Percentiles rank a stretch among this genome's conserved stretches.
Conservation (phyloP, 805 yeast species). For the Helenozyma rhizophorensis region DNA sequence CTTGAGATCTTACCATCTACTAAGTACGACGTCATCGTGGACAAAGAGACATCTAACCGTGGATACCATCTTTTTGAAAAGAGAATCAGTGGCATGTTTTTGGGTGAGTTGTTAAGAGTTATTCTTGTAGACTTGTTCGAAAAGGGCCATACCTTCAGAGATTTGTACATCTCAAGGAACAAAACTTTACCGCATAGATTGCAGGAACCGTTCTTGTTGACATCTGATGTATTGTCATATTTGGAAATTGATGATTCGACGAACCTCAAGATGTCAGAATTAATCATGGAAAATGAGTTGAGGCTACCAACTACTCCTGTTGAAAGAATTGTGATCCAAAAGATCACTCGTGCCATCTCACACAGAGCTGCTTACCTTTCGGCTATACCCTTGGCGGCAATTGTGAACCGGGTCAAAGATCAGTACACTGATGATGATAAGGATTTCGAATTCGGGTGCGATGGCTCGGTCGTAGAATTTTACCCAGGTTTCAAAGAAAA, state of each 20-base stretch:
- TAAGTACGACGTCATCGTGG: slow-evolving; percentile 69
- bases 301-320: slow-evolving; percentile 64
- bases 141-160: slow-evolving; percentile 54
- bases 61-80: slow-evolving; percentile 92
- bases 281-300: slow-evolving; percentile 59
- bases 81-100: slow-evolving; percentile 85
- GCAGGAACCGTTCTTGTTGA: slow-evolving; percentile 71
- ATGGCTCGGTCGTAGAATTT: slow-evolving; percentile 90
- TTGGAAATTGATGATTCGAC: slow-evolving; percentile 83
- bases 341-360: slow-evolving; percentile 72
- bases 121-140: slow-evolving; percentile 64
- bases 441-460: slow-evolving; percentile 90
- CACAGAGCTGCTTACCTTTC: slow-evolving; percentile 86
- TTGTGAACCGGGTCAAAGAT: slow-evolving; percentile 64
- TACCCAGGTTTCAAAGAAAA: slow-evolving; percentile 86
- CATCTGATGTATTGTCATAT: slow-evolving; percentile 79
- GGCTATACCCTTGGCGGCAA: slow-evolving; percentile 86
- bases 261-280: slow-evolving; percentile 64
- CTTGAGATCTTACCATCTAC: slow-evolving; percentile 72
- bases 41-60: slow-evolving; percentile 69
- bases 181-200: slow-evolving; percentile 57
- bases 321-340: slow-evolving; percentile 73
- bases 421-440: slow-evolving; percentile 45
- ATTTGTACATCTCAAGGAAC: slow-evolving; percentile 40
- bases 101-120: slow-evolving; percentile 85